Conservation (phyloP, 306 rosid genomes). For the Luffa acutangula region DNA sequence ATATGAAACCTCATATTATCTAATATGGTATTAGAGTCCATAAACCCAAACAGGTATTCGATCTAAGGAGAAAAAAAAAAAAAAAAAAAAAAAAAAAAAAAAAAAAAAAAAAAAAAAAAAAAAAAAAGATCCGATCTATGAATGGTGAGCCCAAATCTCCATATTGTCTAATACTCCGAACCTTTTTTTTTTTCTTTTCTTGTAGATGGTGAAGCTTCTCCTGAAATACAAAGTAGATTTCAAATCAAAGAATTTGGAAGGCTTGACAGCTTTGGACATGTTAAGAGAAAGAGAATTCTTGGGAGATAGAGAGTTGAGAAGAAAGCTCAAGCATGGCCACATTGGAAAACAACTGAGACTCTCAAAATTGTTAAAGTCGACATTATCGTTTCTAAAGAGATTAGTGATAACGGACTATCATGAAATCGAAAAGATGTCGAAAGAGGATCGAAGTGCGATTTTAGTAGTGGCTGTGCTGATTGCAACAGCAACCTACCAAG, state of each 20-base stretch:
- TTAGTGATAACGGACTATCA: not conserved
- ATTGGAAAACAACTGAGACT: not conserved
- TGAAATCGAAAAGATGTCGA: not conserved
- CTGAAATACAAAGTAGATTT: slow-evolving; percentile 5
- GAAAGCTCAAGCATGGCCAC: not conserved
- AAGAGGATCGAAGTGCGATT: slow-evolving; percentile 3
- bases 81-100: no score
- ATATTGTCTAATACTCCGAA: no score
- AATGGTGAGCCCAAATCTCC: no score
- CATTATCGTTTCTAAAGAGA: not conserved
- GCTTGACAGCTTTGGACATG: slow-evolving; percentile 17
- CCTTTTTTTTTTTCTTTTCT: no score
- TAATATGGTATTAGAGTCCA: no score
- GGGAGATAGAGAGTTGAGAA: not conserved
- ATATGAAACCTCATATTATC: no score
- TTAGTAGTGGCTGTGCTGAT: slow-evolving; percentile 15
- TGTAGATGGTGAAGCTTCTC: slow-evolving; percentile 18
- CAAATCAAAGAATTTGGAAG: not conserved
- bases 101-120: no score
- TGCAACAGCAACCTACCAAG: slow-evolving; percentile 15
- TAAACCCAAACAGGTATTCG: no score
- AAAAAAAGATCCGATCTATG: no score
- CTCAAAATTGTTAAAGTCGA: not conserved
- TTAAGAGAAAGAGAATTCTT: not conserved
- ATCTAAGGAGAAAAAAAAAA: no score